Base-by-base conservation (phyloP, 2,329 filamentous ascomycete species). In the Colletotrichum camelliae region DNA sequence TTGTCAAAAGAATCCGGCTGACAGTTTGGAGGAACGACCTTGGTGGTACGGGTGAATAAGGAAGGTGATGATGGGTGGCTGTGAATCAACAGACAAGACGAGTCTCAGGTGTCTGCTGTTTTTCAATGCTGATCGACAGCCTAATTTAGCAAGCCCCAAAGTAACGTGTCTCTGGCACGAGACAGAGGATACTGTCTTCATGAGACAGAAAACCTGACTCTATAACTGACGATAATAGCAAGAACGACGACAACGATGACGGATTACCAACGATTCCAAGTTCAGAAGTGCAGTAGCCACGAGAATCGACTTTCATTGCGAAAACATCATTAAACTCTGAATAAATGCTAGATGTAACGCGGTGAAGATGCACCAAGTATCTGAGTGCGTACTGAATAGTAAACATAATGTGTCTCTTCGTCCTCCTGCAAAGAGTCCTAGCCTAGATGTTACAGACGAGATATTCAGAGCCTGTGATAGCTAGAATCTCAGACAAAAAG, bases 331-430 rank as follows among this genome's bases (percentile, higher is more conserved):
- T 27, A 5, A 27, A 27, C 5, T 27, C 1, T 27, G 5, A 27
- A 27, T 27, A 1, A 27, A 27, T 27, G 24, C 24, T 27, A 27
- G 24, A 27, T n/a, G 18, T n/a, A 2, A 43, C 9, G n/a, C n/a
- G n/a, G n/a, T n/a, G n/a, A n/a, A n/a, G n/a, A n/a, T n/a, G n/a
- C n/a, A n/a, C n/a, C n/a, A n/a, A n/a, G n/a, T n/a, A n/a, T n/a
- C n/a, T 12, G 1, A 4, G 39, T 48, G 5, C 9, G n/a, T 48
- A n/a, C 3, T 6, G 9, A 12, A 12, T 12, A n/a, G 9, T n/a
- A 1, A 7, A 12, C 2, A 7, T 0, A 12, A n/a, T n/a, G 5
- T 43, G 1, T 12, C 5, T 18, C 18, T 4, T 21, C 9, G 18
- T 48, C 39, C 3, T 48, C 9, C 1, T 18, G 18, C 4, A 6